Evolutionary conservation across 2,329 filamentous ascomycete genomes (phyloP).

Genomic region (Aspergillus hiratsukae): DNA sequence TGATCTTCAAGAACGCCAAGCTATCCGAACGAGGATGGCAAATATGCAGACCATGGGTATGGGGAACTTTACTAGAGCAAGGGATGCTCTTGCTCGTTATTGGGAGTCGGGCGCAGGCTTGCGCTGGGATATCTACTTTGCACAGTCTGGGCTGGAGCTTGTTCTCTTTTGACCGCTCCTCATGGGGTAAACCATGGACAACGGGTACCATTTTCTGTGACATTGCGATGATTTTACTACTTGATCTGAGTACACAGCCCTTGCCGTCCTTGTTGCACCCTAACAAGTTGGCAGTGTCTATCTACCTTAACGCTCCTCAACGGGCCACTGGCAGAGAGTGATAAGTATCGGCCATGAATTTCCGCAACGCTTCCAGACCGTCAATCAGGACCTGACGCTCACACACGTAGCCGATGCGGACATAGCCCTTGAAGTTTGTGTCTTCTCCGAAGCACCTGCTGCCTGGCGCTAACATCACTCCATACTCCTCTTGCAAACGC

Average conservation of each 20-base stretch:
- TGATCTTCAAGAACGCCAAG: conserved; percentile 9
- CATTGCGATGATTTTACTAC: background rate
- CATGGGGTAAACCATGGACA: background rate
- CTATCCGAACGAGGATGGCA: conserved; percentile 21
- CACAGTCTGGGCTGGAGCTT: conserved; percentile 17
- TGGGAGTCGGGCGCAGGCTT: conserved; percentile 17
- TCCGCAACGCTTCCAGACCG: conserved; percentile 53
- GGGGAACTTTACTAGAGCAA: conserved; percentile 26
- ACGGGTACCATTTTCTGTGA: background rate
- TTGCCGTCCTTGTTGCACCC: too few relatives aligned
- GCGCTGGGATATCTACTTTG: conserved; percentile 20
- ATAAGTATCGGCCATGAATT: conserved; percentile 51
- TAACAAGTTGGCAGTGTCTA: background rate
- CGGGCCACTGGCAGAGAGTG: conserved; percentile 39
- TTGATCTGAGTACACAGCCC: background rate
- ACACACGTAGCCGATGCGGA: conserved; percentile 70
- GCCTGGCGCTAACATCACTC: conserved; percentile 69
- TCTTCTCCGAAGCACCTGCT: conserved; percentile 64
- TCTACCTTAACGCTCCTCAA: background rate
- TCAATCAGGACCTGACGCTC: conserved; percentile 62
- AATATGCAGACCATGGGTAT: conserved; percentile 25
- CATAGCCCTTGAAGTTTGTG: conserved; percentile 64
- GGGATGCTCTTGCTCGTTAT: conserved; percentile 15
- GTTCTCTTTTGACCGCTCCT: conserved; percentile 17
- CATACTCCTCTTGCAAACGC: conserved; percentile 60